A percentile compares a stretch with the other conserved stretches of the same genome.
phyloP scores from a whole-genome alignment of 208 protist genomes.

The Leishmania braziliensis region DNA sequence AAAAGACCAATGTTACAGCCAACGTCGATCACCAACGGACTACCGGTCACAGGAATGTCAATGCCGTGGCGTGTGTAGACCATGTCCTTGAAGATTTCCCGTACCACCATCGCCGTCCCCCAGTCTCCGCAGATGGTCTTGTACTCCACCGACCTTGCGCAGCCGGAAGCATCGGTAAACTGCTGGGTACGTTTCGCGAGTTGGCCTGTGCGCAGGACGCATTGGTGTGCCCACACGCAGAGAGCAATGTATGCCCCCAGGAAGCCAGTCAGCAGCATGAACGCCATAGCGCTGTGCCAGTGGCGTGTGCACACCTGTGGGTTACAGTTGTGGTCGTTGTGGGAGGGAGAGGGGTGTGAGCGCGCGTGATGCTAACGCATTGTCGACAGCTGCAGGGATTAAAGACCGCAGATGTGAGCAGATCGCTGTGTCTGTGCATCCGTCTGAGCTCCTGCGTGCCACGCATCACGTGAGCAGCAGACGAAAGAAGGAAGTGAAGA shows the following conservation, averaged over 20 bases:
- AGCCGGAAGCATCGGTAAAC: not conserved
- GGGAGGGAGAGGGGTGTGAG: not conserved
- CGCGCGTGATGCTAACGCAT: not conserved
- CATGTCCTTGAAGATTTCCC: constrained; percentile 41
- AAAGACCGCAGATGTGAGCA: not conserved
- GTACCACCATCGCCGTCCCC: constrained; percentile 33
- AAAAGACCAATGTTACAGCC: constrained; percentile 58
- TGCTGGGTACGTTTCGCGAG: constrained; percentile 3
- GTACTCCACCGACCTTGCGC: constrained; percentile 9
- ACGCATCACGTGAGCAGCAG: not conserved
- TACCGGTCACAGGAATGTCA: not conserved
- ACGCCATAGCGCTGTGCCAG: constrained; percentile 4
- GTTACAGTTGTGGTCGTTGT: too few relatives aligned
- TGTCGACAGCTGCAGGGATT: not conserved
- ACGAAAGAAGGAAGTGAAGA: not conserved
- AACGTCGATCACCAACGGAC: constrained; percentile 44
- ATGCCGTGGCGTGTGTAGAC: constrained; percentile 48
- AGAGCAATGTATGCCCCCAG: constrained; percentile 4
- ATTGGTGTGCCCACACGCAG: constrained; percentile 21
- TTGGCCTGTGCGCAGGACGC: constrained; percentile 17
- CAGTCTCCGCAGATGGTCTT: constrained; percentile 32
- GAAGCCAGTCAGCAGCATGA: not conserved
- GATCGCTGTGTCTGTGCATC: not conserved
- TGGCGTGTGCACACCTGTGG: not conserved
- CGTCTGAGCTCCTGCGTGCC: not conserved